Evolutionary conservation across 371 early-diverging fungal species (phyloP), one percentile per base, ranked within the genome.

Genomic region (Gilbertella persicaria): DNA sequence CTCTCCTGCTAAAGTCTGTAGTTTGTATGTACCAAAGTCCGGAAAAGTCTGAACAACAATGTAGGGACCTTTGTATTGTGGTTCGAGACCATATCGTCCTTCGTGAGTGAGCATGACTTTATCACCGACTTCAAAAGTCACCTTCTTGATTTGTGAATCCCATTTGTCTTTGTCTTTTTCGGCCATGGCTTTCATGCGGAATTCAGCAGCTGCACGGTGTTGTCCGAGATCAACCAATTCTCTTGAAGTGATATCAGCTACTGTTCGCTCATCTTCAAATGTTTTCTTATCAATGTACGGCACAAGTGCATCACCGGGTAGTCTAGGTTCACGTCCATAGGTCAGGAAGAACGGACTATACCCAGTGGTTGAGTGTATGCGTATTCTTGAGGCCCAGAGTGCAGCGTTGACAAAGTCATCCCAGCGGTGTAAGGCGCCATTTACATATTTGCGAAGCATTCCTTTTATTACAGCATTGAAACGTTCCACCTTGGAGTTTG

Each of bases 301-400:
- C 2, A 16, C 12, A 10, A 45, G 5, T 0, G 20, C 4, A 28
- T 63, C 58, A 5, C 54, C 58, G 16, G 63, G 63, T 12, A 63
- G 3, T 0, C n/a, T 5, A 13, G 63, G 65, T 24, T 65, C 60
- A 43, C n/a, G n/a, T n/a, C n/a, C n/a, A n/a, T n/a, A n/a, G n/a
- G n/a, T n/a, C n/a, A n/a, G n/a, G n/a, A n/a, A 53, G 40, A 60
- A 60, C 0, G 65, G 65, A 19, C 14, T 28, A 25, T 10, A 45
- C 9, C 54, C 50, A 35, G 57, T 51, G 16, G 52, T 25, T 0
- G 39, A 4, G 37, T 57, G 58, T 12, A 38, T 43, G 1, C 58
- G 45, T 1, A 52, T 49, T 13, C 56, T 12, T 3, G 48, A 26
- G 0, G 62, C 62, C 9, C 51, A 37, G 46, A 23, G 61, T 64